Evolutionary conservation across 1,284 basidiomycete genomes (phyloP), one percentile per base, ranked within the genome.

Genomic region (Trametes versicolor): DNA sequence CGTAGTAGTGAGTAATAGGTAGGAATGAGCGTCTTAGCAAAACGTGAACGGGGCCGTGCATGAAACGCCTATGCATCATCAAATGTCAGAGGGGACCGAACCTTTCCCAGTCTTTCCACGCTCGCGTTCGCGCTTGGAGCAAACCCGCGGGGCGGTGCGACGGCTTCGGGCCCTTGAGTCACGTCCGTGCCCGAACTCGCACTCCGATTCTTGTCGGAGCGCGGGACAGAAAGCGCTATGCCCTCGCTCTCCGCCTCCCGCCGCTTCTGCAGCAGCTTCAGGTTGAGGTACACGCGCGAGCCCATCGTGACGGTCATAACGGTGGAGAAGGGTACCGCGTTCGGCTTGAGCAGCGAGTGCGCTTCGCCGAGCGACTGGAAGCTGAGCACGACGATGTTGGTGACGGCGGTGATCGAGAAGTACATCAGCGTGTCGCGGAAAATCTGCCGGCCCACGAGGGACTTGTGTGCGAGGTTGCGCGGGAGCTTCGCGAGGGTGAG

Each of bases 221-320:
- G 45, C 45, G 45, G 45, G 9, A 25, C 45, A 9, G 54, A 56
- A 19, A 56, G 54, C 27, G 58, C 29, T 21, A 60, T 32, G 12
- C 19, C 21, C 25, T 45, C 23, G 58, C 48, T 29, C n/a, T 17
- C 43, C 21, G 48, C 47, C 32, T 39, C 7, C 2, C 49, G 17
- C 15, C 21, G 36, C 49, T 63, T 48, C 36, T 65, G 53, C 43
- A 73, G 66, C 37, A 71, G 72, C 60, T 67, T 71, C 25, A 74
- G 68, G 63, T 73, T 73, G 58, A 78, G 72, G 63, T 74, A 78
- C 10, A 77, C 72, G 21, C 75, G 74, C 12, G 72, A 71, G 9
- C 75, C 75, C 74, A 77, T 77, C 17, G 78, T 71, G 64, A 75
- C 76, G 56, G 76, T 74, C 58, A 78, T 70, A 43, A 78, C 58